Conservation (phyloP, 345 rosid genomes). For the Turritis glabra region DNA sequence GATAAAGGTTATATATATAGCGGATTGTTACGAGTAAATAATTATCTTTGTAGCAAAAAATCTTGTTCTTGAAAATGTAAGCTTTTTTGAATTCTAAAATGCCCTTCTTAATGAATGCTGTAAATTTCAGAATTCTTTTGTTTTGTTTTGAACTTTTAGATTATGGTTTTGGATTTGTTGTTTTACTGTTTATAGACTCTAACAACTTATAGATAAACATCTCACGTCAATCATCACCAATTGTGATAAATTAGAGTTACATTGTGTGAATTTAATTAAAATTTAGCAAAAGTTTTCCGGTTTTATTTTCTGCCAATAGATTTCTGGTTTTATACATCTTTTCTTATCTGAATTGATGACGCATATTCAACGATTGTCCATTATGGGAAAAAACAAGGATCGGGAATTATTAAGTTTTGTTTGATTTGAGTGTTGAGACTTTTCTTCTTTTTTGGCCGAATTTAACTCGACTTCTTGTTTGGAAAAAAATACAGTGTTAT, state of each 20-base stretch:
- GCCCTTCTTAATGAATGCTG: too few relatives aligned
- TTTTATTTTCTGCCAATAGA: neutral
- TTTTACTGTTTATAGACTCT: neutral
- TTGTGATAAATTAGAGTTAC: neutral
- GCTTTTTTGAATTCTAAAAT: neutral
- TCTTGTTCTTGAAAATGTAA: neutral
- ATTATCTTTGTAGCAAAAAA: neutral
- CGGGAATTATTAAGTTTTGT: constrained; percentile 2
- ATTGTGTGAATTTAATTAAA: neutral
- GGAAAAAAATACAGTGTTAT: neutral
- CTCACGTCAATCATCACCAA: neutral
- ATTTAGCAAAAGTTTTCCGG: neutral
- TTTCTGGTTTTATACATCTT: neutral
- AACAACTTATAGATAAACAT: neutral
- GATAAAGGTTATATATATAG: neutral
- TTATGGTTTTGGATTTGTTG: neutral
- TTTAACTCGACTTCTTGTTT: neutral
- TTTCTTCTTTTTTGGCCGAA: constrained; percentile 5
- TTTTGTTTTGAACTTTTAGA: neutral
- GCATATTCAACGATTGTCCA: neutral
- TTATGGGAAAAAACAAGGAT: neutral
- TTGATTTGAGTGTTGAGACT: neutral
- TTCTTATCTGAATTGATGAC: neutral
- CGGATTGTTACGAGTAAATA: neutral
- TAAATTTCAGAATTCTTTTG: neutral